These are phyloP conservation scores for Bidens hawaiensis DNA, from an alignment of 140 eudicot species.

Conservation along the genomic window DNA sequence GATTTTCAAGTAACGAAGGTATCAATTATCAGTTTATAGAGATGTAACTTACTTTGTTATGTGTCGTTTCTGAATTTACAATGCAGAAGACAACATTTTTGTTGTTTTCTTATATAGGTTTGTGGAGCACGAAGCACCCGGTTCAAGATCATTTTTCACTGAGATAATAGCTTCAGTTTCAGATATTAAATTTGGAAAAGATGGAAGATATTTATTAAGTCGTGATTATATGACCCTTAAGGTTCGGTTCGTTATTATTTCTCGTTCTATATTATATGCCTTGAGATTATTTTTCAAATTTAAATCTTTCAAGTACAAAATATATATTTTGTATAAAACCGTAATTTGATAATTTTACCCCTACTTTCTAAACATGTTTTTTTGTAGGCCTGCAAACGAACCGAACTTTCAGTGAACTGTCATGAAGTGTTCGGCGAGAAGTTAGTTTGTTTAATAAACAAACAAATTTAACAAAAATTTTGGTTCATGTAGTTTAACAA, in stretches of 20 bases:
- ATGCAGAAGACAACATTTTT: not conserved
- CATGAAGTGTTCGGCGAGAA: no score
- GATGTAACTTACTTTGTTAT: constrained; percentile 4
- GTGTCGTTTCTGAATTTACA: not conserved
- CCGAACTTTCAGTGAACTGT: no score
- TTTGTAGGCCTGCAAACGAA: no score
- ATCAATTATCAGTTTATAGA: not conserved
- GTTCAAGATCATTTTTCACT: constrained; percentile 87
- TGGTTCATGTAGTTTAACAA: no score
- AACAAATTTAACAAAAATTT: no score
- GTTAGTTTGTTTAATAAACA: no score
- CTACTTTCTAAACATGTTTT: no score
- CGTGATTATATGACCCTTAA: constrained; percentile 99
- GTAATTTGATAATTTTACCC: no score
- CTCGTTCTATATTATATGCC: not conserved
- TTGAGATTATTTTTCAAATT: not conserved
- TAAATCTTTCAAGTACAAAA: not conserved
- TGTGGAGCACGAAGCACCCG: constrained; percentile 93
- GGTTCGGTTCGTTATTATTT: constrained; percentile 58
- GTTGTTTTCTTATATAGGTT: constrained; percentile 41
- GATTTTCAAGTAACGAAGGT: no score
- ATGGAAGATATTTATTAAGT: constrained; percentile 83
- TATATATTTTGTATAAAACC: not conserved
- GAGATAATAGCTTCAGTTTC: constrained; percentile 94
- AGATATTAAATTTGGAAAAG: constrained; percentile 79